A percentile compares a stretch with the other conserved stretches of the same genome.
These are phyloP conservation scores for Parachaetomium inaequale DNA, from an alignment of 495 filamentous ascomycete species.

Conservation along the genomic window DNA sequence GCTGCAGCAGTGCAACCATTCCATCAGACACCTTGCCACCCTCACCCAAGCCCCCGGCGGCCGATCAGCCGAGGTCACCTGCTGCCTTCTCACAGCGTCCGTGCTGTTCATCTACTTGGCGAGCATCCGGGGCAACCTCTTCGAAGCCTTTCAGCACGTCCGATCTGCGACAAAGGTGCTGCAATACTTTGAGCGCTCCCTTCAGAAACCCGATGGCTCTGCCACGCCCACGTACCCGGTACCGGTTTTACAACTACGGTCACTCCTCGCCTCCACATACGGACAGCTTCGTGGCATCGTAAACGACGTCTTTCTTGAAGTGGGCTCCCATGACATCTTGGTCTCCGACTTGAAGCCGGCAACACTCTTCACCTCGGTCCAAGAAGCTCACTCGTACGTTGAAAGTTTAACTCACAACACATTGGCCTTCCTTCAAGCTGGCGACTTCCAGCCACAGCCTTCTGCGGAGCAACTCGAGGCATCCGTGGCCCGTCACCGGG, in stretches of 20 bases:
- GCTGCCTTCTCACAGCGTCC: conserved; percentile 19
- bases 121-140: conserved; percentile 17
- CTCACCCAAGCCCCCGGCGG: not conserved
- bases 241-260: conserved; percentile 10
- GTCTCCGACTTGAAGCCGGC: conserved; percentile 14
- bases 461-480: not conserved
- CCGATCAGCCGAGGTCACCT: conserved; percentile 13
- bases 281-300: conserved; percentile 21
- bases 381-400: conserved; percentile 21
- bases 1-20: conserved; percentile 21
- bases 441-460: not conserved
- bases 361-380: conserved; percentile 13
- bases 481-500: conserved; percentile 9
- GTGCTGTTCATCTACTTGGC: conserved; percentile 26
- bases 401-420: conserved; percentile 20
- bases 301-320: conserved; percentile 3
- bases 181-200: conserved; percentile 12
- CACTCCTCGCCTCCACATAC: conserved; percentile 17
- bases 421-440: conserved; percentile 15
- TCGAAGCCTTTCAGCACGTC: conserved; percentile 22
- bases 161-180: conserved; percentile 21
- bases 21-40: conserved; percentile 14
- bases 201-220: not conserved
- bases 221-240: conserved; percentile 10
- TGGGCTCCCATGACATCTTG: not conserved